phyloP scores from a whole-genome alignment of 768 basidiomycete species.

The Lactifluus subvellereus region DNA sequence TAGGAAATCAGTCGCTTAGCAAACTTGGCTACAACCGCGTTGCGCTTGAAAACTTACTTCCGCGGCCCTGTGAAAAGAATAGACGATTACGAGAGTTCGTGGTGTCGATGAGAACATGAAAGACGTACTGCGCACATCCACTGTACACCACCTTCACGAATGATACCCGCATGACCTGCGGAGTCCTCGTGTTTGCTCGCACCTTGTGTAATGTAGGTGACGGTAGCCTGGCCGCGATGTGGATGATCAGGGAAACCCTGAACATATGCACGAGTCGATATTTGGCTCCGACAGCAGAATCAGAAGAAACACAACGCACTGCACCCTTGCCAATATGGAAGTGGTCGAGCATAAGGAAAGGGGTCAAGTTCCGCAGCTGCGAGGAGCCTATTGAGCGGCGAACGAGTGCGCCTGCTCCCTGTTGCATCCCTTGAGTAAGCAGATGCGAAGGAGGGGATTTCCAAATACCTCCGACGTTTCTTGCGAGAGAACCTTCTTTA shows the following conservation, averaged over 20 bases:
- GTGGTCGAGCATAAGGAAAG: slow-evolving; percentile 89
- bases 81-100: neutral
- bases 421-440: slow-evolving; percentile 5
- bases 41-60: slow-evolving; percentile 38
- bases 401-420: slow-evolving; percentile 81
- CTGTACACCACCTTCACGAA: slow-evolving; percentile 80
- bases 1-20: slow-evolving; percentile 12
- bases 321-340: slow-evolving; percentile 67
- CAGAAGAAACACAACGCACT: slow-evolving; percentile 35
- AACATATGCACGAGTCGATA: neutral
- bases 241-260: slow-evolving; percentile 92
- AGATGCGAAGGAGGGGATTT: neutral
- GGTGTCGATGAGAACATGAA: neutral
- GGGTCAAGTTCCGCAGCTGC: slow-evolving; percentile 72
- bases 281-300: neutral
- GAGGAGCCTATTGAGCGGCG: slow-evolving; percentile 79
- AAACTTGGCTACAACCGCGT: neutral
- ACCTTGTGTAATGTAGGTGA: slow-evolving; percentile 87
- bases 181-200: slow-evolving; percentile 87
- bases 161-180: slow-evolving; percentile 73
- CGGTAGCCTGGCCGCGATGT: slow-evolving; percentile 83
- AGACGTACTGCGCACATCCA: slow-evolving; percentile 83
- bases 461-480: slow-evolving; percentile 60
- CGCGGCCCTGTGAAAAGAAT: slow-evolving; percentile 41
- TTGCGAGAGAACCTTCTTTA: slow-evolving; percentile 70